A percentile compares a stretch with the other conserved stretches of the same genome.
Evolutionary conservation across 2,329 filamentous ascomycete genomes (phyloP).

Genomic region (Xenosphaeropsis pyriputrescens): DNA sequence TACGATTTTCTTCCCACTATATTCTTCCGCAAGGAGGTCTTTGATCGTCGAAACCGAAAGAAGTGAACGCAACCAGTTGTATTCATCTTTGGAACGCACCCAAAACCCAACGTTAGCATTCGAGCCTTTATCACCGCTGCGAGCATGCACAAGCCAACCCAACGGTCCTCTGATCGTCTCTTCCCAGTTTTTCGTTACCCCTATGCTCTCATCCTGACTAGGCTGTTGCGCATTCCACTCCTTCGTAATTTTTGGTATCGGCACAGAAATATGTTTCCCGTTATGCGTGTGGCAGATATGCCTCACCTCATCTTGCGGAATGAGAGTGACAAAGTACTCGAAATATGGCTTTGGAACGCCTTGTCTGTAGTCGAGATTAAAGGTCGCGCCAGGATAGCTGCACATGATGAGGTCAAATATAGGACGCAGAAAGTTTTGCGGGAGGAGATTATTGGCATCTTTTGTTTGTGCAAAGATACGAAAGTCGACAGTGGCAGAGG

Average conservation of each 20-base stretch:
- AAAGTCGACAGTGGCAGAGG: slow-evolving; percentile 30
- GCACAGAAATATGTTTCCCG: slow-evolving; percentile 7
- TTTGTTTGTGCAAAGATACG: slow-evolving; percentile 29
- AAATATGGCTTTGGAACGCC: slow-evolving; percentile 16
- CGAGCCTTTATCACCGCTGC: slow-evolving; percentile 20
- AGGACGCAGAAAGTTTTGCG: slow-evolving; percentile 21
- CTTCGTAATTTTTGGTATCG: slow-evolving; percentile 1
- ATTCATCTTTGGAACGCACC: slow-evolving; percentile 22
- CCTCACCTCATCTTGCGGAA: slow-evolving; percentile 10
- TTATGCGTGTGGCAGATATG: slow-evolving; percentile 9
- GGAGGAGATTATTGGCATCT: slow-evolving; percentile 15
- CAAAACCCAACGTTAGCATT: slow-evolving; percentile 24
- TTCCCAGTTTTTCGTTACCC: neutral
- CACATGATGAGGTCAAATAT: slow-evolving; percentile 23
- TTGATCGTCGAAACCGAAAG: slow-evolving; percentile 8
- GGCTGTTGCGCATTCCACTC: slow-evolving; percentile 3
- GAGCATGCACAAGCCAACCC: slow-evolving; percentile 3
- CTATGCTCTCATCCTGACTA: neutral
- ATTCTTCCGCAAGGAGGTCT: slow-evolving; percentile 9
- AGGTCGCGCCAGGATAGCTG: slow-evolving; percentile 25
- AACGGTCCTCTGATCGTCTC: slow-evolving; percentile 3
- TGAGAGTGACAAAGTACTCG: slow-evolving; percentile 13
- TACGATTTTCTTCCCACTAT: slow-evolving; percentile 14
- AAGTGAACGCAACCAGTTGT: slow-evolving; percentile 19
- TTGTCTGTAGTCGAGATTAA: slow-evolving; percentile 22